A percentile compares a stretch with the other conserved stretches of the same genome.
phyloP scores from a whole-genome alignment of 176 grass and related monocot species.

The Leersia perrieri region DNA sequence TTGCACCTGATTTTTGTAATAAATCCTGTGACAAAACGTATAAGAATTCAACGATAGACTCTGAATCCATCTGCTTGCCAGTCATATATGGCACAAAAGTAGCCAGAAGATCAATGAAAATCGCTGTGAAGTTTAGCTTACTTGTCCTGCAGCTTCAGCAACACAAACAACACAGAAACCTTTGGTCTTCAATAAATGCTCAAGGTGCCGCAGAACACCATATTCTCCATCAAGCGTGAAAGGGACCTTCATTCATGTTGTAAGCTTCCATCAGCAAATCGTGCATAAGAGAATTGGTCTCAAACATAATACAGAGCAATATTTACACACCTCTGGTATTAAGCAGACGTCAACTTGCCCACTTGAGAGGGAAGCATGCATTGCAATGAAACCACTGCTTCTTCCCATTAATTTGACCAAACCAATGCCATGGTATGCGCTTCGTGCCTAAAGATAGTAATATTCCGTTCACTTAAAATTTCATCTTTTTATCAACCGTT shows the following conservation, averaged over 20 bases:
- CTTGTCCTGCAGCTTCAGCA: slow-evolving; percentile 95
- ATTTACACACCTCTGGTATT: slow-evolving; percentile 81
- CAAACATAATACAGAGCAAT: not conserved
- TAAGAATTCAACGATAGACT: not conserved
- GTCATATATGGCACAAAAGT: not conserved
- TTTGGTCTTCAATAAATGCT: slow-evolving; percentile 71
- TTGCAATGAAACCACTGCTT: slow-evolving; percentile 91
- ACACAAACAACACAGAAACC: slow-evolving; percentile 87
- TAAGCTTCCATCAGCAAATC: slow-evolving; percentile 3
- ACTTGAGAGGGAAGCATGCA: slow-evolving; percentile 98
- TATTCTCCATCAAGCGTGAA: slow-evolving; percentile 81
- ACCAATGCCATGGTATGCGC: slow-evolving; percentile 96
- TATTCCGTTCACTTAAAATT: slow-evolving; percentile 8
- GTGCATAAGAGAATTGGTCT: slow-evolving; percentile 5
- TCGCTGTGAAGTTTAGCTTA: slow-evolving; percentile 43
- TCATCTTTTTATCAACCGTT: not conserved
- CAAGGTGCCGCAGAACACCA: slow-evolving; percentile 77
- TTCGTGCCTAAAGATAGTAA: slow-evolving; percentile 59
- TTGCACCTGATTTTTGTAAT: slow-evolving; percentile 57
- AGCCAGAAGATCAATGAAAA: not conserved
- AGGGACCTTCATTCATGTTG: slow-evolving; percentile 53
- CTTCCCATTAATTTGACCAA: slow-evolving; percentile 98
- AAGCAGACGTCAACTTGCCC: slow-evolving; percentile 91
- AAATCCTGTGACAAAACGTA: slow-evolving; percentile 50
- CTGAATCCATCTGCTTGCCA: not conserved